Evolutionary conservation across 1,139 yeast genomes (phyloP), one percentile per base, ranked within the genome.

Genomic region (Arxiozyma bovina): DNA sequence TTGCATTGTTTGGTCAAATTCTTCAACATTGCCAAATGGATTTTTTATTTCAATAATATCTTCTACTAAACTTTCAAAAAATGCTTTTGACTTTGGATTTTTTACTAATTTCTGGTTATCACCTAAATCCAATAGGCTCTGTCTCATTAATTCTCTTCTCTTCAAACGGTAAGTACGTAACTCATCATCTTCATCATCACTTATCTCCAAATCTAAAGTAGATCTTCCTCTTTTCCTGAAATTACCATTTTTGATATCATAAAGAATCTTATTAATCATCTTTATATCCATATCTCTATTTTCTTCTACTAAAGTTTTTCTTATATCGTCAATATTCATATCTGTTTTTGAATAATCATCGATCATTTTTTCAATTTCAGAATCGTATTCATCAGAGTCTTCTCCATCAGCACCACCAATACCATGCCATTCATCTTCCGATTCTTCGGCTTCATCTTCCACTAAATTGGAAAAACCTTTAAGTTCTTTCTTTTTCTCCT

Each of bases 351-450:
- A 76, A 50, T 78, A 74, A 72, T 88, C 91, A 69, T 90, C 96
- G 55, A 90, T 83, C 83, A 89, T 83, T 57, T 74, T 79, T 67
- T 86, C 96, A 66, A 89, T 85, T 60, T 87, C 95, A 38, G 90
- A 82, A 63, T 85, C 80, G 52, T 83, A 88, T 40, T 74, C 76
- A 58, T 83, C 89, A 4, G 82, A 79, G 4, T 70, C 64, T 58
- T 89, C 96, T 6, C 84, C 88, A 62, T 87, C 94, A 12, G 69
- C 76, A 56, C 96, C 96, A 54, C 96, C 97, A 54, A 87, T 67
- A 1, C 96, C 96, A 51, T 83, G 83, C 91, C 95, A 91, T 73
- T 91, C 97, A 74, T 91, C 98, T 60, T 93, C 98, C 45, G 96
- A 88, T 73, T 93, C 98, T 61, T 83, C 94, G 48, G 99, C 99